Conservation (phyloP, 495 filamentous ascomycete genomes). For the Lindgomyces ingoldianus region DNA sequence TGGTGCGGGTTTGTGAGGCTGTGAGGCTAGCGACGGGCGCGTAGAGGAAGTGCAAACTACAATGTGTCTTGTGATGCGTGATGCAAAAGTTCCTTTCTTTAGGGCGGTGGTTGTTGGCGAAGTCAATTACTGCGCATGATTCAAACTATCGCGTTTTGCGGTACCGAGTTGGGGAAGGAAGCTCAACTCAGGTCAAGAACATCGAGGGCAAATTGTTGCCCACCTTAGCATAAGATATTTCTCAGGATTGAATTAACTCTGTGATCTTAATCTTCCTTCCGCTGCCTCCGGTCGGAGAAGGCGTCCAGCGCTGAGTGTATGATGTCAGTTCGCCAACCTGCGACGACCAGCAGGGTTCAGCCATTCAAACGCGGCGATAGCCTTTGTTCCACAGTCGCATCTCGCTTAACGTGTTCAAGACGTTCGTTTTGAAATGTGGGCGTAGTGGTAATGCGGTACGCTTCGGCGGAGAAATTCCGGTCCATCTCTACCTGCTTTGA, state of each 20-base stretch:
- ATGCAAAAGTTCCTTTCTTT: background rate
- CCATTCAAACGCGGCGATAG: too few relatives aligned
- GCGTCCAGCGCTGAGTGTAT: background rate
- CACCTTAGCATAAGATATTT: background rate
- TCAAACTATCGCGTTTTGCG: background rate
- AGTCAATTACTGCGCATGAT: background rate
- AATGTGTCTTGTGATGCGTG: background rate
- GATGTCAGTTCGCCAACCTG: background rate
- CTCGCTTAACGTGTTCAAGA: too few relatives aligned
- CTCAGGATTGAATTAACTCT: background rate
- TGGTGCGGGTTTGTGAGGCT: background rate
- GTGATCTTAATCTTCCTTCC: background rate
- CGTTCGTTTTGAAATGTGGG: too few relatives aligned
- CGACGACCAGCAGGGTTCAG: too few relatives aligned
- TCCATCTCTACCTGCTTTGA: too few relatives aligned
- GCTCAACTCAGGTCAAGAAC: too few relatives aligned
- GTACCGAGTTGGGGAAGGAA: too few relatives aligned
- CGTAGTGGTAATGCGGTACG: too few relatives aligned
- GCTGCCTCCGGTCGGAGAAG: background rate
- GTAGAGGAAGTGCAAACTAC: background rate
- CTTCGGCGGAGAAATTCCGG: too few relatives aligned
- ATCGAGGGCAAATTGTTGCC: background rate
- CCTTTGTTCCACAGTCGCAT: too few relatives aligned
- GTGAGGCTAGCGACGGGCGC: background rate
- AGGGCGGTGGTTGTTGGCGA: background rate